Base-by-base conservation (phyloP, 2,329 filamentous ascomycete genomes). In the Colletotrichum truncatum region DNA sequence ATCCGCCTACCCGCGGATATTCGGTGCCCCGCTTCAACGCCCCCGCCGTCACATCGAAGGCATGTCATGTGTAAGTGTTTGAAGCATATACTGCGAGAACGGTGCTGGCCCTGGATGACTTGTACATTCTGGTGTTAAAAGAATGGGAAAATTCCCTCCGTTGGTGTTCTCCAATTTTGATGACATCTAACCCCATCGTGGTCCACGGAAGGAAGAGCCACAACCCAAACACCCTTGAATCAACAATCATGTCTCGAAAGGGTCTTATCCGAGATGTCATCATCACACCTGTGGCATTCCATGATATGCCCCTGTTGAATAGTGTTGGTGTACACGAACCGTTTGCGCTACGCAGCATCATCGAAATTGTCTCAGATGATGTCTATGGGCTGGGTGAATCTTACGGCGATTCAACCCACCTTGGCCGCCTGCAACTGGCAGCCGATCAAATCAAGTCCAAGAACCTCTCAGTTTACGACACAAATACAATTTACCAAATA, bases 401-500 rank as follows among this genome's bases (percentile, higher is more conserved):
- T 8, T 81, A 81, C 46, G 79, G 78, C 25, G 78, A 80, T 67
- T 76, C 74, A 4, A 72, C 73, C 2, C 79, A 81, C 57, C 66
- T 81, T 1, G 52, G 59, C 4, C 77, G 77, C 7, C 70, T 81
- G 10, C 69, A 73, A 5, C 68, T 66, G 28, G 78, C 73, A 34
- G 77, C 76, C 5, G 63, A 72, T 4, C 64, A 64, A 4, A 71
- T 78, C 56, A 65, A 61, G 21, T 7, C 76, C 51, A 65, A 43
- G 28, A 34, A 72, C 0, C 55, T 75, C 5, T 68, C 75, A 3
- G 67, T 77, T 1, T 74, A 76, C 36, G 92, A 93, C 76, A 95
- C 93, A 1, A 96, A 95, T 73, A 90, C 94, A 71, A 86, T 95
- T 70, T 95, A 94, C 78, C 90, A 93, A 68, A 92, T 89, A 4